These are phyloP conservation scores for Pluteus cervinus DNA, from an alignment of 768 basidiomycete species.

Conservation along the genomic window DNA sequence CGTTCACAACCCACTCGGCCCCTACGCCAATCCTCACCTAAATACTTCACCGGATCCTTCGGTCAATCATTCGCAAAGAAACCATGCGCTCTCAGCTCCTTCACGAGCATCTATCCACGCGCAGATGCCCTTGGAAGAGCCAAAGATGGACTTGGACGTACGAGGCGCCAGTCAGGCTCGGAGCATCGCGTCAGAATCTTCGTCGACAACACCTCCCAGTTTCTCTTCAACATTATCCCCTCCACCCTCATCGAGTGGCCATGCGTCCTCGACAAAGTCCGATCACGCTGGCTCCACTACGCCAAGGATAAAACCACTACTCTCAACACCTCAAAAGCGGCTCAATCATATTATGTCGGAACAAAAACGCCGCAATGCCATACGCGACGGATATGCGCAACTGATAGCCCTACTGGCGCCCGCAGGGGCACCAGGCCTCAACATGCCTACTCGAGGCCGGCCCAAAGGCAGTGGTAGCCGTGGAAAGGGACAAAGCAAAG, in stretches of 20 bases:
- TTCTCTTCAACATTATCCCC: slow-evolving; percentile 2
- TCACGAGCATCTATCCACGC: slow-evolving; percentile 15
- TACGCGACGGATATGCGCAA: slow-evolving; percentile 85
- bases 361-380: slow-evolving; percentile 89
- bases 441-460: slow-evolving; percentile 71
- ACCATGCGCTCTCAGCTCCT: slow-evolving; percentile 19
- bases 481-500: slow-evolving; percentile 67
- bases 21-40: slow-evolving; percentile 44
- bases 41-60: slow-evolving; percentile 37
- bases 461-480: slow-evolving; percentile 74
- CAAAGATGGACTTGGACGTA: slow-evolving; percentile 12
- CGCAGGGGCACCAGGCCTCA: slow-evolving; percentile 64
- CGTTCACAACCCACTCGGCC: slow-evolving; percentile 21
- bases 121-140: slow-evolving; percentile 12
- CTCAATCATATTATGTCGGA: slow-evolving; percentile 94
- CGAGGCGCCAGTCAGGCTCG: slow-evolving; percentile 17
- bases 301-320: slow-evolving; percentile 51
- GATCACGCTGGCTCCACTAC: slow-evolving; percentile 11
- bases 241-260: slow-evolving; percentile 3
- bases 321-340: slow-evolving; percentile 82
- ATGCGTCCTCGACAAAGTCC: slow-evolving; percentile 13
- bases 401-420: slow-evolving; percentile 77
- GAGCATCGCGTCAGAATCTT: slow-evolving; percentile 23
- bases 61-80: slow-evolving; percentile 26
- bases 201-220: slow-evolving; percentile 14